Conservation (phyloP, 2,329 filamentous ascomycete genomes). For the Fusarium liriodendri region DNA sequence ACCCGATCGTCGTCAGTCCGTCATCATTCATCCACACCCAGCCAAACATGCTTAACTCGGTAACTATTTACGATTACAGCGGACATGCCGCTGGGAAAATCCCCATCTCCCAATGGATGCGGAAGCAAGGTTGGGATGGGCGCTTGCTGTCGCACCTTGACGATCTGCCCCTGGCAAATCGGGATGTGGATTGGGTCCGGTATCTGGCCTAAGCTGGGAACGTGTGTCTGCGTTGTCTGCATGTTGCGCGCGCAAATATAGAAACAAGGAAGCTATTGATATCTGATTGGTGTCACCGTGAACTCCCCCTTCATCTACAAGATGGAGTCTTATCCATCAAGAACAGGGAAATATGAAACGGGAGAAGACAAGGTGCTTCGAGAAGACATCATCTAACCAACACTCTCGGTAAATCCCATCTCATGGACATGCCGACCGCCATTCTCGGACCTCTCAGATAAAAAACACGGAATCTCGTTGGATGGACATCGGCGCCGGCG, state of each 20-base stretch:
- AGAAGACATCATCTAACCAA: neutral
- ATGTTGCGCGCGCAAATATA: neutral
- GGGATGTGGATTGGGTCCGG: conserved; percentile 1
- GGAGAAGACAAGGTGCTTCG: conserved; percentile 2
- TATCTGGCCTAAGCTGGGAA: neutral
- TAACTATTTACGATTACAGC: conserved; percentile 1
- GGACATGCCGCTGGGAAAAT: conserved; percentile 6
- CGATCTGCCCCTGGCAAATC: conserved; percentile 9
- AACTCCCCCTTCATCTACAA: neutral
- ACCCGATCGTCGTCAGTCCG: conserved; percentile 10
- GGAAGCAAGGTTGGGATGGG: neutral
- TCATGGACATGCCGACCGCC: neutral
- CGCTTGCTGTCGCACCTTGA: conserved; percentile 10
- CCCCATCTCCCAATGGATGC: neutral
- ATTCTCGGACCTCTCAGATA: neutral
- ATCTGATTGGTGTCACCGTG: conserved; percentile 8
- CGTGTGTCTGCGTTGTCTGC: conserved; percentile 13
- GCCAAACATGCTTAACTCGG: conserved; percentile 1
- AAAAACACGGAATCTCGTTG: conserved; percentile 4
- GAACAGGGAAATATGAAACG: conserved; percentile 22
- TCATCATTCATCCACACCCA: conserved; percentile 33
- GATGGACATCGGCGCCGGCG: conserved; percentile 1
- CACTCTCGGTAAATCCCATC: neutral
- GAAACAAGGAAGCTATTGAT: neutral
- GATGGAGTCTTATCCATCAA: conserved; percentile 4